Base-by-base conservation (phyloP, 805 yeast genomes). In the Zygoascus bituminiphila region DNA sequence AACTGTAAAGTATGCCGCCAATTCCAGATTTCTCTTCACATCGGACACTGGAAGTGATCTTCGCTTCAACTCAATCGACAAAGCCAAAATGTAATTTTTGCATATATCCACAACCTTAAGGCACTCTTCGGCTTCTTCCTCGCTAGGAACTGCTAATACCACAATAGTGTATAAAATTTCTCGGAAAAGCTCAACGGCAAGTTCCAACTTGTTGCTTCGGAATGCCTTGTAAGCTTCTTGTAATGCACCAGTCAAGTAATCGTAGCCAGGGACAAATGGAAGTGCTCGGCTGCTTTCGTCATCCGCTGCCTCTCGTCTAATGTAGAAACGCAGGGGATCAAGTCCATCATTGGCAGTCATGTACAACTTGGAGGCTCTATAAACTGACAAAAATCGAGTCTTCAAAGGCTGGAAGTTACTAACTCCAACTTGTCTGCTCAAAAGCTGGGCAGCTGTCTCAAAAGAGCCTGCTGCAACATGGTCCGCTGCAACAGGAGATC, bases 391-490 rank as follows among this genome's bases (percentile, higher is more conserved):
- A 71, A 93, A 93, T 52, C 96, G 76, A 24, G 73, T 63, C 68
- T 91, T 81, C 58, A 93, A 75, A 12, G 98, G 98, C 60, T 82
- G 95, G 63, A 94, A 91, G 57, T 86, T 75, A 23, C 78, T 82
- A 45, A 87, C 78, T 58, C 97, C 98, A 41, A 82, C 73, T 67
- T 94, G 98, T 61, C 91, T 84, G 71, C 83, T 81, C 59, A 93
- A 76, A 62, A 94, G 77, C 60, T 88, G 94, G 36, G 96, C 93
- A 35, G 98, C 99, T 47, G 91, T 84, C 56, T 88, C 97, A 63
- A 91, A 91, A 4, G 94, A 85, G 58, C 99, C 99, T 2, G 96
- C 88, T 1, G 98, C 97, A 60, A 84, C 88, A 58, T 88, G 86
- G 23, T 87, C 88, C 25, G 96, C 97, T 4, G 97, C 88, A 48